Evolutionary conservation across 768 basidiomycete species (phyloP).

Genomic region (Amanita fuliginea): DNA sequence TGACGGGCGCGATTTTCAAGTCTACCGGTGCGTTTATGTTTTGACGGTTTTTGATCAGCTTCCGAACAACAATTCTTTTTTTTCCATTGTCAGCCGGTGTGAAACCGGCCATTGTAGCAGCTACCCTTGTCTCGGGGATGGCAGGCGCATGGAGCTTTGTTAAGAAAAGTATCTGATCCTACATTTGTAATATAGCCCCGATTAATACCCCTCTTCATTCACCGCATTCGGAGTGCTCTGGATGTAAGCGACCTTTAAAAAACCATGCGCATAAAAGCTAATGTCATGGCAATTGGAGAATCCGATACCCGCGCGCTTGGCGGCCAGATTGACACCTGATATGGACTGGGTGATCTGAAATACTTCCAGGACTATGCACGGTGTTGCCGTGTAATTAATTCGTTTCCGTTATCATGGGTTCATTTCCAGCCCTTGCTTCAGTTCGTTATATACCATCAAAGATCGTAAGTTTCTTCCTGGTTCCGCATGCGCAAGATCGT

Average conservation of each 20-base stretch:
- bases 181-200: slow-evolving; percentile 37
- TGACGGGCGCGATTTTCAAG: slow-evolving; percentile 89
- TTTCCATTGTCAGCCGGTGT: slow-evolving; percentile 69
- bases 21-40: slow-evolving; percentile 68
- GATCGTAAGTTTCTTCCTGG: neutral
- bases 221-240: slow-evolving; percentile 32
- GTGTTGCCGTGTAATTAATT: slow-evolving; percentile 21
- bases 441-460: slow-evolving; percentile 1
- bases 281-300: slow-evolving; percentile 19
- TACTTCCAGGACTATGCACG: slow-evolving; percentile 36
- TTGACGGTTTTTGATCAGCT: slow-evolving; percentile 14
- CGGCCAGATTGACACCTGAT: slow-evolving; percentile 31
- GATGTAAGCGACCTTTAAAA: slow-evolving; percentile 30
- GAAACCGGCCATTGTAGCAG: slow-evolving; percentile 80
- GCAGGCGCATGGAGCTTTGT: slow-evolving; percentile 94
- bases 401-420: slow-evolving; percentile 17
- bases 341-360: slow-evolving; percentile 31
- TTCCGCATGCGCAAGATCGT: neutral
- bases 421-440: slow-evolving; percentile 7
- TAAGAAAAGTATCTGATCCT: slow-evolving; percentile 76
- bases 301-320: slow-evolving; percentile 29
- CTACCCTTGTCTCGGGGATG: slow-evolving; percentile 77
- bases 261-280: slow-evolving; percentile 17
- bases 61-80: slow-evolving; percentile 23
- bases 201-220: slow-evolving; percentile 30